Base-by-base conservation (phyloP, 2,329 filamentous ascomycete species). In the Teratosphaeriaceae sp. region DNA sequence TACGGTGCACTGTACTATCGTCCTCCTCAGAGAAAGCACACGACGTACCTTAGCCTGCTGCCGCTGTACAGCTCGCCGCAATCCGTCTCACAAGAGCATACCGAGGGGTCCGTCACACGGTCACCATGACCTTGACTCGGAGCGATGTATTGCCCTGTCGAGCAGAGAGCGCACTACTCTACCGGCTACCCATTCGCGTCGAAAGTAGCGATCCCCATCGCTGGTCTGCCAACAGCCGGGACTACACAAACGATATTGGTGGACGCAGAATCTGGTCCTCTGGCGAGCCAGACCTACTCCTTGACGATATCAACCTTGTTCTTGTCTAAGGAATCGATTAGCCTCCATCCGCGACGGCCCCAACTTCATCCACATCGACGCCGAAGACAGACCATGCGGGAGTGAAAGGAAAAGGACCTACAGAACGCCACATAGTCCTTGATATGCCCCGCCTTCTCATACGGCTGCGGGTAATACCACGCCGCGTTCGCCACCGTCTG, bases 371-470 rank as follows among this genome's bases (percentile, higher is more conserved):
- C 35, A 23, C 19, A 27, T n/a, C 8, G n/a, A 8, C 8, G 26
- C 26, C n/a, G 8, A 27, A 27, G 12, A 9, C 35, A n/a, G n/a
- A n/a, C 8, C 35, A 16, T 8, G n/a, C 22, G 19, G n/a, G 22
- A 40, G 16, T 9, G 6, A 8, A 15, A 3, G 21, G 5, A 36
- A 33, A 18, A 19, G 31, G 12, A 35, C 41, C 29, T 38, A 43
- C 41, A 31, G 20, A 43, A 43, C 12, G 41, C 41, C 12, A 43
- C 35, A 43, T 37, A 23, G 29, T 43, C 41, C 18, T 38, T 43
- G 33, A 43, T 43, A n/a, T 40, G 9, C 22, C 16, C 20, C 27
- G 36, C 37, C 42, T 44, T 40, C 29, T 33, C 37, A 13, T 23
- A 34, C 19, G 42, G 24, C 37, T 31, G 2, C 3, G 42, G 42